Base-by-base conservation (phyloP, 768 basidiomycete species). In the Mycena indigotica region DNA sequence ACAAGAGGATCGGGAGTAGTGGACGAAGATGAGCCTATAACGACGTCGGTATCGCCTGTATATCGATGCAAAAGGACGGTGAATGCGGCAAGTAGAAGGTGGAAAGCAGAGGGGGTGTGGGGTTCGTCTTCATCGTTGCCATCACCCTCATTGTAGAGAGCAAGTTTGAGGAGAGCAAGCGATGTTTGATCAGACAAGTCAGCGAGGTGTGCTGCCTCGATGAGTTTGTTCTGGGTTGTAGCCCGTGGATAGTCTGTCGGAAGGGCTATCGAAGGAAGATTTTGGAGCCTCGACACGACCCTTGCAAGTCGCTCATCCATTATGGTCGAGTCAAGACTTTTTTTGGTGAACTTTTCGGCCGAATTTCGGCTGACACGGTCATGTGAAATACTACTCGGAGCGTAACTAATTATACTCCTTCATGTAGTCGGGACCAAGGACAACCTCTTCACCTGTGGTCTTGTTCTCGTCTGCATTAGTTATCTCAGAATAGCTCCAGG, bases 211-310 rank as follows among this genome's bases (percentile, higher is more conserved):
- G 84, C 87, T 12, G 95, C 89, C 67, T 98, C 96, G 68, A 99
- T 87, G 19, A 94, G 77, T 65, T 85, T 89, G 72, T 85, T 82
- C 17, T 84, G 74, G 17, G 83, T 86, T 5, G 86, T 78, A 26
- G 91, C 88, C 54, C 95, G 79, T 2, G 96, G 95, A 70, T 97
- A 99, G 73, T 98, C 97, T 0, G 96, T 96, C 0, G 97, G 96
- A 28, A 99, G 77, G 5, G 93, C 92, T 63, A 98, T 88, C 3
- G 90, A 88, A 1, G 97, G 95, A 2, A 95, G 73, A 67, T 88
- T 88, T 69, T 88, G 86, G 21, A 98, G 78, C 62, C 89, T 79
- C 23, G 79, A 72, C 16, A 88, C 65, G 23, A 88, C 85, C 64
- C 88, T 78, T 23, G 75, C 71, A 15, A 90, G 77, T 46, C 80